A percentile compares a stretch with the other conserved stretches of the same genome.
Conservation (phyloP, 441 rosid genomes). For the Croton setiger region DNA sequence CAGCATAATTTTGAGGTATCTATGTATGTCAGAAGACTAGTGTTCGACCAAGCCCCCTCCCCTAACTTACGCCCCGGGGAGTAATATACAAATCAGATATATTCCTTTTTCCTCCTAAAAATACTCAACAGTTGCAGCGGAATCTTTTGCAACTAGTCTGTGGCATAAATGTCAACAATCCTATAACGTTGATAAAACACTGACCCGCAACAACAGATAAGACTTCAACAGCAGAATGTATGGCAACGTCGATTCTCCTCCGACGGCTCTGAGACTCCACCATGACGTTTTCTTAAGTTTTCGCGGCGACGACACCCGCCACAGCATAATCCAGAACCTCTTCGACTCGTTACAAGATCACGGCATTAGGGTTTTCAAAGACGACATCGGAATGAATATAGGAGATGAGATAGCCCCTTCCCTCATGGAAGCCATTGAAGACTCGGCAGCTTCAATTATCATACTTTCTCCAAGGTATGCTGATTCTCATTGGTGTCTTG, state of each 20-base stretch:
- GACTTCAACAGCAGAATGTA: constrained; percentile 9
- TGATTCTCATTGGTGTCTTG: constrained; percentile 30
- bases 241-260: background rate
- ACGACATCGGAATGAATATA: constrained; percentile 27
- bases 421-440: constrained; percentile 32
- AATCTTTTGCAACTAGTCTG: too few species aligned
- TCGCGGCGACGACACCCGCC: constrained; percentile 49
- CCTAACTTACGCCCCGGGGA: too few species aligned
- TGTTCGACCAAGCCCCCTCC: too few species aligned
- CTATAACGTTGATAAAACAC: too few species aligned
- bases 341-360: constrained; percentile 22
- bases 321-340: constrained; percentile 24
- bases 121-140: too few species aligned
- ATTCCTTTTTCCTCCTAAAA: too few species aligned
- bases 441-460: constrained; percentile 31
- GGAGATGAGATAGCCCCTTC: constrained; percentile 30
- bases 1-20: too few species aligned
- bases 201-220: too few species aligned
- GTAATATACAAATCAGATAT: too few species aligned
- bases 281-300: constrained; percentile 62
- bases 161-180: too few species aligned
- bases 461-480: constrained; percentile 27
- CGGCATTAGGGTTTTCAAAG: constrained; percentile 33
- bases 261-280: constrained; percentile 27
- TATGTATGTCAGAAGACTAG: too few species aligned